These are phyloP conservation scores for Leccinum subtestaceum DNA, from an alignment of 768 basidiomycete genomes.

Conservation along the genomic window DNA sequence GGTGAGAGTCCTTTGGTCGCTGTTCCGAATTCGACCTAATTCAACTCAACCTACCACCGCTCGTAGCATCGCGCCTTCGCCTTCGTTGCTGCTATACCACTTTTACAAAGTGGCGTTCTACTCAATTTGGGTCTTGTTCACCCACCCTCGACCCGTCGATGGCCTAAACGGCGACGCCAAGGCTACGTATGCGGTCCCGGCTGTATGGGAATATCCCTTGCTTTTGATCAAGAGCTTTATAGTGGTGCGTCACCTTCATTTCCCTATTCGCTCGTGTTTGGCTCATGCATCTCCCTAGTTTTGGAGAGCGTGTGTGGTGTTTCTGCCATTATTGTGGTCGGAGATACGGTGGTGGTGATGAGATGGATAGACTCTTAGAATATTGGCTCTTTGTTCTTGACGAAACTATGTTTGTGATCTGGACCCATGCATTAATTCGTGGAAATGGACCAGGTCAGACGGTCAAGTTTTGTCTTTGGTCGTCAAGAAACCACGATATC, in stretches of 20 bases:
- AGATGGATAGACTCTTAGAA: background rate
- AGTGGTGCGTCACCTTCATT: constrained; percentile 57
- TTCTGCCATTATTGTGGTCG: constrained; percentile 84
- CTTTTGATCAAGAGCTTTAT: constrained; percentile 58
- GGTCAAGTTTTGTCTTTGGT: no score
- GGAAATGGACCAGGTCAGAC: no score
- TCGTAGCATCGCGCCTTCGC: constrained; percentile 74
- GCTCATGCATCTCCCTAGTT: constrained; percentile 48
- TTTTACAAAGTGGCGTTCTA: constrained; percentile 97
- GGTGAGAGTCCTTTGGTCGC: constrained; percentile 46
- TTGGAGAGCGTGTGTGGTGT: constrained; percentile 88
- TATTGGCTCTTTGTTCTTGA: background rate
- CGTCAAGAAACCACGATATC: no score
- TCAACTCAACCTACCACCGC: background rate
- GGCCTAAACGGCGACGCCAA: constrained; percentile 31
- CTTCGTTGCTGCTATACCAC: constrained; percentile 77
- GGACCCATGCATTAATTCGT: background rate
- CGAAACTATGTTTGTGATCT: constrained; percentile 13
- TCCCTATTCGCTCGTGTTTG: background rate
- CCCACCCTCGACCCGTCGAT: constrained; percentile 41
- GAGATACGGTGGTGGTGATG: constrained; percentile 74
- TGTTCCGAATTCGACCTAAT: background rate
- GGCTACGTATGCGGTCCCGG: constrained; percentile 39
- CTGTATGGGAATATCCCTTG: constrained; percentile 63
- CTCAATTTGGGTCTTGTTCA: constrained; percentile 88